Evolutionary conservation across 768 basidiomycete species (phyloP).

Genomic region (Coprinopsis strossmayeri): DNA sequence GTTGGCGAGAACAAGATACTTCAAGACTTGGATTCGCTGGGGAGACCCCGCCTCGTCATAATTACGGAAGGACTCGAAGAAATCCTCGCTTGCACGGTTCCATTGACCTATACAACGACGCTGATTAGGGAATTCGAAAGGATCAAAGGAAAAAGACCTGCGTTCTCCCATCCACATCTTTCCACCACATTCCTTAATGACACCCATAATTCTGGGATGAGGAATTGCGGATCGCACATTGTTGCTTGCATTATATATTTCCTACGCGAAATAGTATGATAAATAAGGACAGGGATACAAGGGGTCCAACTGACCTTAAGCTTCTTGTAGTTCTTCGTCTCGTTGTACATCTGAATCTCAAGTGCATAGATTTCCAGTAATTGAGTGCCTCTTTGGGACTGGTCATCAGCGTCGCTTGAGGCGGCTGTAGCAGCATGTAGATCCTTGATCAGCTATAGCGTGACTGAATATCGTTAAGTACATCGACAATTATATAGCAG

Average conservation of each 20-base stretch:
- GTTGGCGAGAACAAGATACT: constrained; percentile 95
- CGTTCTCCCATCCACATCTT: constrained; percentile 99
- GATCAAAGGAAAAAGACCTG: constrained; percentile 18
- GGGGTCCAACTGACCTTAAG: constrained; percentile 56
- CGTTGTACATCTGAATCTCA: constrained; percentile 99
- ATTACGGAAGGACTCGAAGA: constrained; percentile 97
- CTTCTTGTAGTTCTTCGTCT: constrained; percentile 92
- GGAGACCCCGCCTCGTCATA: constrained; percentile 98
- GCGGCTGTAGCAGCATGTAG: constrained; percentile 61
- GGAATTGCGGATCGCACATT: constrained; percentile 94
- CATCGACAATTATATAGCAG: neutral
- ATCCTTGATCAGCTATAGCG: constrained; percentile 64
- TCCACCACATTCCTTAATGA: constrained; percentile 98
- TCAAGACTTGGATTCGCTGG: constrained; percentile 95
- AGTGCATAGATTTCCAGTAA: constrained; percentile 95
- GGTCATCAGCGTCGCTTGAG: constrained; percentile 62
- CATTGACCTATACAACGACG: constrained; percentile 71
- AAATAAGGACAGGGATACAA: neutral
- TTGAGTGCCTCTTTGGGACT: constrained; percentile 91
- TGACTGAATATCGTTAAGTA: neutral
- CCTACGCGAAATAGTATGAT: constrained; percentile 40
- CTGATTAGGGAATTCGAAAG: neutral
- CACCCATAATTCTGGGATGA: constrained; percentile 97
- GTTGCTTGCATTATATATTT: constrained; percentile 95
- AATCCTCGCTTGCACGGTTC: constrained; percentile 95